Conservation (phyloP, 2,329 filamentous ascomycete genomes). For the Ilyonectria sp. region DNA sequence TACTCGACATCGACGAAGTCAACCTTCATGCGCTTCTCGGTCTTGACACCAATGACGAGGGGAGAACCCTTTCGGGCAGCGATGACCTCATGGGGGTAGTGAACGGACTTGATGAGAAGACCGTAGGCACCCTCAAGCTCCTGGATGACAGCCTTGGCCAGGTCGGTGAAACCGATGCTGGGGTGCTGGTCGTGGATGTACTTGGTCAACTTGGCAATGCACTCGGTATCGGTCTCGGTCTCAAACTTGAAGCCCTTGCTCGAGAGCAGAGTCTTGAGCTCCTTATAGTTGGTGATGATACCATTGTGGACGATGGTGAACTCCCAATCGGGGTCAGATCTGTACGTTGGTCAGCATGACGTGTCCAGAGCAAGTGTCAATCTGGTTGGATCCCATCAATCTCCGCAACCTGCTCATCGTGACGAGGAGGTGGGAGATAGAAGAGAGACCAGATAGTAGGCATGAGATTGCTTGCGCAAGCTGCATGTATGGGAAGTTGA, state of each 20-base stretch:
- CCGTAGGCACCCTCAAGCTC: constrained; percentile 98
- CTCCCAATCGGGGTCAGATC: constrained; percentile 95
- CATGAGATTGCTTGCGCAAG: constrained; percentile 15
- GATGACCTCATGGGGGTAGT: constrained; percentile 98
- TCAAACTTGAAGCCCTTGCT: constrained; percentile 98
- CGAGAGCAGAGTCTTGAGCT: constrained; percentile 92
- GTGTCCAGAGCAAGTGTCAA: constrained; percentile 14
- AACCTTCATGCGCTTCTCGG: constrained; percentile 99
- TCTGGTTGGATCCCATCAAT: neutral
- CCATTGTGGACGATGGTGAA: constrained; percentile 99
- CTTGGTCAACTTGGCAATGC: constrained; percentile 98
- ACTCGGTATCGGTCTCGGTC: constrained; percentile 99
- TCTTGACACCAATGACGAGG: constrained; percentile 96
- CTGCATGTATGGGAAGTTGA: constrained; percentile 7
- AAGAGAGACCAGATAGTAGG: neutral
- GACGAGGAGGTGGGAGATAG: neutral
- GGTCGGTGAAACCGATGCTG: constrained; percentile 93
- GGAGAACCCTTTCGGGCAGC: constrained; percentile 98
- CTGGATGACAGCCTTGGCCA: constrained; percentile 97
- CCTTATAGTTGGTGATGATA: constrained; percentile 99
- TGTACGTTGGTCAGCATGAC: constrained; percentile 56
- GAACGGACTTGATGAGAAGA: constrained; percentile 96
- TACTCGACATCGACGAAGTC: constrained; percentile 99
- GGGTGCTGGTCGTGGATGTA: constrained; percentile 97
- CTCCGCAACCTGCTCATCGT: neutral